Evolutionary conservation across 495 filamentous ascomycete species (phyloP).

Genomic region (Aspergillus haitiensis): DNA sequence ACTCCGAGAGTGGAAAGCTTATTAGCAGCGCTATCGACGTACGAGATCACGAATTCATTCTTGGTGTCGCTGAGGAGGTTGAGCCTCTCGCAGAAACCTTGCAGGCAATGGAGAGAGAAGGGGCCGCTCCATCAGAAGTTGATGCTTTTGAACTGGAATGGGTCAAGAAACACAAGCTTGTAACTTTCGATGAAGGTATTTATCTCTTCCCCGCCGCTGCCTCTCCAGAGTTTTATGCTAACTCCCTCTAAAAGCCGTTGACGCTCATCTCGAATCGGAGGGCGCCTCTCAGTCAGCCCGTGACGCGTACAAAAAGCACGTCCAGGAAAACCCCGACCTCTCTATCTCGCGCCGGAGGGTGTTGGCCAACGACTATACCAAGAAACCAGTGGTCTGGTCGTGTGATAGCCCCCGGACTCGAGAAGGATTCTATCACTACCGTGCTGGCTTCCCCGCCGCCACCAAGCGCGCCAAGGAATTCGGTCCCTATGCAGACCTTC

Average conservation of each 20-base stretch:
- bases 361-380: constrained; percentile 65
- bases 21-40: constrained; percentile 88
- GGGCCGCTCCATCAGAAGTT: constrained; percentile 75
- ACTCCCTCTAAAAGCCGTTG: constrained; percentile 54
- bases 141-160: constrained; percentile 83
- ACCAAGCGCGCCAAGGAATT: constrained; percentile 92
- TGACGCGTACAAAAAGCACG: constrained; percentile 60
- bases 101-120: constrained; percentile 82
- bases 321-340: constrained; percentile 64
- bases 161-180: constrained; percentile 82
- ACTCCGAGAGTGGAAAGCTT: constrained; percentile 89
- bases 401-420: constrained; percentile 93
- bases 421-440: constrained; percentile 96
- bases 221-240: constrained; percentile 13
- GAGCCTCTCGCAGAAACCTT: constrained; percentile 83
- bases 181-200: constrained; percentile 86
- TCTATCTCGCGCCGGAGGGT: constrained; percentile 73
- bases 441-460: constrained; percentile 80
- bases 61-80: constrained; percentile 71
- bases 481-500: constrained; percentile 87
- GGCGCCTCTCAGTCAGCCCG: constrained; percentile 61
- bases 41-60: constrained; percentile 94
- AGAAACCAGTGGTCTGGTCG: constrained; percentile 70
- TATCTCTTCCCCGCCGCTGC: neutral
- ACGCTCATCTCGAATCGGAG: constrained; percentile 66